A percentile compares a stretch with the other conserved stretches of the same genome.
phyloP scores from a whole-genome alignment of 2,329 filamentous ascomycete species.

The Penicillium oxalicum region DNA sequence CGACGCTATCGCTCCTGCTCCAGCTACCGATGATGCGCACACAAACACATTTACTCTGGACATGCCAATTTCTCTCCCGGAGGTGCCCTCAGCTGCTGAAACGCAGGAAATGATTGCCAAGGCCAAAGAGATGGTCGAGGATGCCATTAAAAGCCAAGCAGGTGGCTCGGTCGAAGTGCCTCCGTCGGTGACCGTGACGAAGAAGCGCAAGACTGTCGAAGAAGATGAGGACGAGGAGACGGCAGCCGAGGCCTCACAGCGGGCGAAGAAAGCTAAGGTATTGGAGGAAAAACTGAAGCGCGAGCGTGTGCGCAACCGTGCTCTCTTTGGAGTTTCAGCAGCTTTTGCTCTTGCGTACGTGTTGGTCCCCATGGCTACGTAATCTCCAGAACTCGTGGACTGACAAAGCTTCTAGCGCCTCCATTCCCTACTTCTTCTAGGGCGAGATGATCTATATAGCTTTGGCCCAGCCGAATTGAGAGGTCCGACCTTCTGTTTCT shows the following conservation, averaged over 20 bases:
- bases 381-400: constrained; percentile 1
- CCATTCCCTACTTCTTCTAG: constrained; percentile 45
- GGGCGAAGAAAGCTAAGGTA: constrained; percentile 62
- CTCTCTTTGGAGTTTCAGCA: constrained; percentile 77
- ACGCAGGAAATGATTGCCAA: constrained; percentile 77
- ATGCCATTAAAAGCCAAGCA: constrained; percentile 50
- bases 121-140: constrained; percentile 82
- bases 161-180: constrained; percentile 28
- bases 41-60: constrained; percentile 71
- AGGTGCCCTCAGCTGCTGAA: constrained; percentile 69
- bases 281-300: constrained; percentile 74
- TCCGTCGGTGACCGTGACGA: constrained; percentile 35
- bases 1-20: constrained; percentile 57
- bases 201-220: constrained; percentile 71
- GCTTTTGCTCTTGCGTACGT: constrained; percentile 88
- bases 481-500: too few species aligned
- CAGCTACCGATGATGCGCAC: constrained; percentile 52
- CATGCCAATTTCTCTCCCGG: constrained; percentile 60
- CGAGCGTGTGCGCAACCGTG: constrained; percentile 78
- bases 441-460: background rate
- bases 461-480: background rate
- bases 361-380: background rate
- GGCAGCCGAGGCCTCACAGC: constrained; percentile 40
- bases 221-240: constrained; percentile 40
- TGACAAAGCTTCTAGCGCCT: constrained; percentile 32